Evolutionary conservation across 768 basidiomycete genomes (phyloP).

Genomic region (Galerina marginata): DNA sequence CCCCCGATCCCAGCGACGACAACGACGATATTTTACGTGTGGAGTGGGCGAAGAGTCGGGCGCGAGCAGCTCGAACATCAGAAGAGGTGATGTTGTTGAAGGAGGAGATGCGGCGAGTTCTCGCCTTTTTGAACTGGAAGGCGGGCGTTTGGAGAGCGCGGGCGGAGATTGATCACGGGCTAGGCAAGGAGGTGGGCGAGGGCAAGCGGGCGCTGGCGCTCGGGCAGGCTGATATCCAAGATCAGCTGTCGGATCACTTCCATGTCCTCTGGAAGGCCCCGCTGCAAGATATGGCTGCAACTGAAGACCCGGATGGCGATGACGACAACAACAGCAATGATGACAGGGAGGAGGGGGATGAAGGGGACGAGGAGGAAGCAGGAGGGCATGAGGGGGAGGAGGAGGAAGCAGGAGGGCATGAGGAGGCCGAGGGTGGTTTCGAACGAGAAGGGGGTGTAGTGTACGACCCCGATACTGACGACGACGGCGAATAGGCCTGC

Average conservation of each 20-base stretch:
- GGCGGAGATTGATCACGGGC: no score
- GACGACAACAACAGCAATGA: no score
- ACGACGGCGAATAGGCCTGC: no score
- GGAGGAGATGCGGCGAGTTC: no score
- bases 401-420: neutral
- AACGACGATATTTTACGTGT: neutral
- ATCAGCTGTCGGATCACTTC: neutral
- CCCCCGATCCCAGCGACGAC: neutral
- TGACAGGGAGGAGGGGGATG: neutral
- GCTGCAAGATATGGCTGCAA: neutral
- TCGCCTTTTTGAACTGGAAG: conserved; percentile 28
- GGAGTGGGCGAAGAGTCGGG: conserved; percentile 13
- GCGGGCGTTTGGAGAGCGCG: no score
- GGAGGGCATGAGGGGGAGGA: neutral
- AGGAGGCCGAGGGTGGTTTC: no score
- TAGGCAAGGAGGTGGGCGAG: no score
- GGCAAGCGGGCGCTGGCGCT: no score
- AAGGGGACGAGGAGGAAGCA: neutral
- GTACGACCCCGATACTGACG: no score
- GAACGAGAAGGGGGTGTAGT: no score
- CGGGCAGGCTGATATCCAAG: no score
- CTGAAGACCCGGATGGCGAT: neutral
- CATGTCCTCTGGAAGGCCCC: neutral
- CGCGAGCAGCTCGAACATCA: neutral
- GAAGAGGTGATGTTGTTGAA: no score